Conservation (phyloP, 2,329 filamentous ascomycete genomes). For the Chaetomiaceae sp. region DNA sequence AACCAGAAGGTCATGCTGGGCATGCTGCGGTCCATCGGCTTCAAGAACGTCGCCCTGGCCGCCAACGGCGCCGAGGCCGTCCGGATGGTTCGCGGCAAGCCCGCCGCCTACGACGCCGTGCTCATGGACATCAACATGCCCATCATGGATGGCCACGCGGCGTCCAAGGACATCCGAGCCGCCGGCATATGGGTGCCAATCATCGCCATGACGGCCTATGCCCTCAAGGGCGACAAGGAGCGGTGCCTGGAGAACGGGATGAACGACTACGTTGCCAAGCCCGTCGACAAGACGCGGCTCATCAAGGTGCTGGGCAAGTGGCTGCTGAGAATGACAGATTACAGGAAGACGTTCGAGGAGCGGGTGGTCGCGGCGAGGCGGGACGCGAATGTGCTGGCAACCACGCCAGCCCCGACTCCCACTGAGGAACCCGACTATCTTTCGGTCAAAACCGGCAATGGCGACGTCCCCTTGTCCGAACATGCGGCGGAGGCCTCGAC, state of each 20-base stretch:
- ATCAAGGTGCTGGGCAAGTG: constrained; percentile 18
- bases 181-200: constrained; percentile 28
- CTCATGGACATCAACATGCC: constrained; percentile 59
- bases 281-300: constrained; percentile 26
- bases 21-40: constrained; percentile 36
- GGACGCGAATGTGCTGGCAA: neutral
- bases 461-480: too few relatives aligned
- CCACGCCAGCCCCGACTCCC: neutral
- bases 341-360: constrained; percentile 16
- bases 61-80: constrained; percentile 42
- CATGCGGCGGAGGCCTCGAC: too few relatives aligned
- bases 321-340: constrained; percentile 13
- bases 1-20: constrained; percentile 39
- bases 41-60: constrained; percentile 38
- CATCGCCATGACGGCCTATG: constrained; percentile 53
- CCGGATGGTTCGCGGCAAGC: constrained; percentile 36
- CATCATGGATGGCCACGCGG: constrained; percentile 51
- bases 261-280: constrained; percentile 48
- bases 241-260: constrained; percentile 50
- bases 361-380: neutral
- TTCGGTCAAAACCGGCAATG: neutral
- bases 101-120: constrained; percentile 42
- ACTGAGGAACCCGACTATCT: neutral
- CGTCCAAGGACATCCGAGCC: constrained; percentile 45
- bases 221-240: constrained; percentile 51